Evolutionary conservation across 2,329 filamentous ascomycete genomes (phyloP).

Genomic region (Phaeoacremonium minimum): DNA sequence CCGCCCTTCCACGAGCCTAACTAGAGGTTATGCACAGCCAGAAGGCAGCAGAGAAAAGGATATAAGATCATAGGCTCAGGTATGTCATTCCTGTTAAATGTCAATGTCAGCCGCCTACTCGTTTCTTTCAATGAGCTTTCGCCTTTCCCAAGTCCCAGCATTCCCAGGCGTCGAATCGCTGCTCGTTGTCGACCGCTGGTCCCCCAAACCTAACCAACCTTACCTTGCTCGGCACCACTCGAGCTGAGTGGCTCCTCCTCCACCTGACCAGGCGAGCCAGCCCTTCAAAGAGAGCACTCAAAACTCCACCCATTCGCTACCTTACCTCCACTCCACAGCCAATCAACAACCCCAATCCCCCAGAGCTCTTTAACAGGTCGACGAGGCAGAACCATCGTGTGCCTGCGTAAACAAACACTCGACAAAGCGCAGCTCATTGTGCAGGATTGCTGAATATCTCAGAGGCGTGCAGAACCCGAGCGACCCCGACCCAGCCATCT

Average conservation of each 20-base stretch:
- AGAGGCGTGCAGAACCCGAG: no score
- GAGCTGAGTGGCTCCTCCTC: conserved; percentile 8
- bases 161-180: no score
- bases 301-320: conserved; percentile 13
- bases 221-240: no score
- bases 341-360: conserved; percentile 8
- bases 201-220: no score
- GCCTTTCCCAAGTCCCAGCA: no score
- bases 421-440: background rate
- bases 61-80: conserved; percentile 8
- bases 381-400: background rate
- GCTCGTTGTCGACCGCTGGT: no score
- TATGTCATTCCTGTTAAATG: no score
- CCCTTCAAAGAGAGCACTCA: conserved; percentile 4
- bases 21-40: no score
- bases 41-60: conserved; percentile 1
- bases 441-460: background rate
- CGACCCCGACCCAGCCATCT: no score
- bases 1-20: no score
- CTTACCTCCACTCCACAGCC: conserved; percentile 9
- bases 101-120: background rate
- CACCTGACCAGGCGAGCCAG: background rate
- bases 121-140: background rate
- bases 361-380: background rate
- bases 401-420: background rate